Conservation (phyloP, 768 basidiomycete species). For the Melanogaster broomeanus region DNA sequence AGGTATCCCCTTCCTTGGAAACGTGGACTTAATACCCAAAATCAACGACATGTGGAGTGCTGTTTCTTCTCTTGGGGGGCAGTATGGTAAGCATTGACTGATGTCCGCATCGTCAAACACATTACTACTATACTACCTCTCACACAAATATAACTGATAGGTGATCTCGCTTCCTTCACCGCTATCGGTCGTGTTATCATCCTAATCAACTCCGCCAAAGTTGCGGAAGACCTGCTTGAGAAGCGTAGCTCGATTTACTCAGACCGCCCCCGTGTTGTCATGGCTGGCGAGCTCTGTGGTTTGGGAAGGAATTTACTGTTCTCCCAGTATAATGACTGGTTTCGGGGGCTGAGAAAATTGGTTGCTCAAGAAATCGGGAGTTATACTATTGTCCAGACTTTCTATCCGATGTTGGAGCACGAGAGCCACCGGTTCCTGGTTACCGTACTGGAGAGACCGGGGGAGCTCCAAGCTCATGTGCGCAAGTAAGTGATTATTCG, state of each 20-base stretch:
- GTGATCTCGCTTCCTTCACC: not conserved
- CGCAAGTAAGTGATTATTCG: not conserved
- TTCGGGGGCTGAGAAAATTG: slow-evolving; percentile 1
- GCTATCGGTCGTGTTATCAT: slow-evolving; percentile 47
- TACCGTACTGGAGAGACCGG: not conserved
- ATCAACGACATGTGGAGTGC: too few species aligned
- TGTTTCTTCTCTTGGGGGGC: too few species aligned
- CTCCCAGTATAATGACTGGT: not conserved
- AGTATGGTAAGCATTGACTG: too few species aligned
- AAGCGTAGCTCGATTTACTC: slow-evolving; percentile 54
- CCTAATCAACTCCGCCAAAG: slow-evolving; percentile 47
- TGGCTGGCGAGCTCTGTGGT: slow-evolving; percentile 5
- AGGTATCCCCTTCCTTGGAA: too few species aligned
- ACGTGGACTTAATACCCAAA: too few species aligned
- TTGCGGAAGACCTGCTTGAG: slow-evolving; percentile 50
- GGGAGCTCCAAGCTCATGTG: not conserved
- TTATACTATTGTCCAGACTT: not conserved
- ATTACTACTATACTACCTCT: too few species aligned
- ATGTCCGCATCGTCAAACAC: too few species aligned
- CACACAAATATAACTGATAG: not conserved
- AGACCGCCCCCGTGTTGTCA: not conserved
- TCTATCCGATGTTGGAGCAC: not conserved
- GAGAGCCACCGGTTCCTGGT: not conserved
- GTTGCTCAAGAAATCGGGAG: slow-evolving; percentile 2
- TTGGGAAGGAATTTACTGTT: not conserved